Conservation (phyloP, 331 rosid species). For the Saraca asoca region DNA sequence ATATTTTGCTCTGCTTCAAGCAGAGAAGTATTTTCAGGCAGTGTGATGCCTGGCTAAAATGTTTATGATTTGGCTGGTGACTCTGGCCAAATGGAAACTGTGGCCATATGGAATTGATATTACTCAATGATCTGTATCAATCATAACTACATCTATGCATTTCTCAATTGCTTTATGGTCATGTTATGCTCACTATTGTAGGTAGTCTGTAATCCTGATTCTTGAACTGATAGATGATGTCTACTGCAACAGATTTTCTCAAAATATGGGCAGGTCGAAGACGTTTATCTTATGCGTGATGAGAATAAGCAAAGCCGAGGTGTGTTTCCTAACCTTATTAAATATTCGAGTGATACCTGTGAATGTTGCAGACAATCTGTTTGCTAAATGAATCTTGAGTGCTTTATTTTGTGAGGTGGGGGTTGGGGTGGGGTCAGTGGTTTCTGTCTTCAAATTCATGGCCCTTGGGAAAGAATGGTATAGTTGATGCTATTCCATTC, state of each 20-base stretch:
- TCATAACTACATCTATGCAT: neutral
- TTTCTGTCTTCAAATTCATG: conserved; percentile 1
- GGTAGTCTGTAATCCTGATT: conserved; percentile 4
- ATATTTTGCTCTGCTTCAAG: neutral
- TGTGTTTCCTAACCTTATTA: conserved; percentile 43
- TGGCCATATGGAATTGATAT: conserved; percentile 19
- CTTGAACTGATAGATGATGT: conserved; percentile 36
- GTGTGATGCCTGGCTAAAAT: neutral
- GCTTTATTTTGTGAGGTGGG: neutral
- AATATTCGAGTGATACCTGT: conserved; percentile 16
- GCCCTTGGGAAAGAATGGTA: conserved; percentile 22
- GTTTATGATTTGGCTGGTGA: conserved; percentile 14
- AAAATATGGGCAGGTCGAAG: conserved; percentile 88
- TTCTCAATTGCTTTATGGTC: neutral
- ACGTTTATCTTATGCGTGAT: conserved; percentile 99
- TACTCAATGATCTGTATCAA: conserved; percentile 10
- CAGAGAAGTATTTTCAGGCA: conserved; percentile 10
- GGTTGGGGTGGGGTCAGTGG: neutral
- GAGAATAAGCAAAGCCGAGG: conserved; percentile 96
- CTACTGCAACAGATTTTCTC: conserved; percentile 70
- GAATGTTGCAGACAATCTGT: neutral
- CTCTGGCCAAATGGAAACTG: conserved; percentile 20
- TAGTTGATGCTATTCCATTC: neutral
- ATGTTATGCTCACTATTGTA: conserved; percentile 17
- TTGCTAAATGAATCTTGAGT: too few species aligned